phyloP scores from a whole-genome alignment of 768 basidiomycete species.

The Macrolepiota fuliginosa region DNA sequence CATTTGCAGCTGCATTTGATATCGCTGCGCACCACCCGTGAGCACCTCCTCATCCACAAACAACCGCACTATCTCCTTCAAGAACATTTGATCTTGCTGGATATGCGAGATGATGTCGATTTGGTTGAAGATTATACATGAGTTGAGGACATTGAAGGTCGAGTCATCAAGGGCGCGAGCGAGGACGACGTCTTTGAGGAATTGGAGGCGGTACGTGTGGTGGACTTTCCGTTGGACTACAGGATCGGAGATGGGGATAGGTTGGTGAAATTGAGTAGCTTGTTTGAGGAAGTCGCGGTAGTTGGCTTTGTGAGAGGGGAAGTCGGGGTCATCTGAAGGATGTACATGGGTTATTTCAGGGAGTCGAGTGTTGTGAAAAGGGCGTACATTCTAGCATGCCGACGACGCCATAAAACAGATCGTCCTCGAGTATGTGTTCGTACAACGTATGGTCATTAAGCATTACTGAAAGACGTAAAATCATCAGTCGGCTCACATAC shows the following conservation, averaged over 20 bases:
- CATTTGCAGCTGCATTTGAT: conserved; percentile 20
- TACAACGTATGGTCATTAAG: conserved; percentile 94
- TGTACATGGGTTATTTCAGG: conserved; percentile 7
- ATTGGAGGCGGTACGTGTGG: conserved; percentile 95
- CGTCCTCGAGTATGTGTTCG: conserved; percentile 92
- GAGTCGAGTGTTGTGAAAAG: conserved; percentile 11
- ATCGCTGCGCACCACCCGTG: conserved; percentile 25
- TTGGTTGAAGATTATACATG: conserved; percentile 98
- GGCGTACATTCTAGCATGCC: conserved; percentile 97
- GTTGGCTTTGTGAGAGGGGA: conserved; percentile 93
- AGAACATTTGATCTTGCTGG: conserved; percentile 71
- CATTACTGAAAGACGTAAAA: conserved; percentile 59
- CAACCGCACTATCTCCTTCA: conserved; percentile 73
- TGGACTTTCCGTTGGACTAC: conserved; percentile 86
- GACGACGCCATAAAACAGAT: conserved; percentile 87
- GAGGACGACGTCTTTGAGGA: conserved; percentile 97
- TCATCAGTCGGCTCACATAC: neutral
- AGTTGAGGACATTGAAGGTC: conserved; percentile 95
- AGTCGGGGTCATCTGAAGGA: conserved; percentile 88
- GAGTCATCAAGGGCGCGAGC: conserved; percentile 93
- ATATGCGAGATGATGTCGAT: conserved; percentile 95
- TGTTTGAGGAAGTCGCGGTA: conserved; percentile 91
- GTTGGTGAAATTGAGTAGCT: conserved; percentile 84
- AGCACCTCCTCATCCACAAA: conserved; percentile 74
- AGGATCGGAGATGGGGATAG: conserved; percentile 77